Evolutionary conservation across 2,329 filamentous ascomycete species (phyloP).

Genomic region (Aspergillus chevalieri): DNA sequence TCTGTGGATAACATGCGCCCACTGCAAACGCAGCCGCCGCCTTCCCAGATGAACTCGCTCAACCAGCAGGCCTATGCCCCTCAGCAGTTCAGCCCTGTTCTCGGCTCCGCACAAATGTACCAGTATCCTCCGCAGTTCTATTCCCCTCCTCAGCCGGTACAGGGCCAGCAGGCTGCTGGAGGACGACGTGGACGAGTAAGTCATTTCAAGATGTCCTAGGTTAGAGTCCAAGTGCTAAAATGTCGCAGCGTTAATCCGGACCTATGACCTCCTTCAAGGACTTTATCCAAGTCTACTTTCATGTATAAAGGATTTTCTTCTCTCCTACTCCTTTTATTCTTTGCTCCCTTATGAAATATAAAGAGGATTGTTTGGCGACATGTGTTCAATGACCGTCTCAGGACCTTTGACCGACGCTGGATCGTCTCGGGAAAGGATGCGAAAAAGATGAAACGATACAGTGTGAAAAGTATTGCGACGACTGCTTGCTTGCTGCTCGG

Average conservation of each 20-base stretch:
- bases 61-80: constrained; percentile 42
- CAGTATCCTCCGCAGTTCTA: constrained; percentile 50
- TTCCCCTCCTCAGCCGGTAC: constrained; percentile 37
- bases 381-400: constrained; percentile 26
- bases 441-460: constrained; percentile 17
- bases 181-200: constrained; percentile 52
- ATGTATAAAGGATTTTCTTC: constrained; percentile 31
- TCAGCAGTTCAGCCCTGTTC: constrained; percentile 41
- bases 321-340: constrained; percentile 7
- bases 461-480: constrained; percentile 17
- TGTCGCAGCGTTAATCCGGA: constrained; percentile 25
- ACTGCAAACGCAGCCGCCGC: constrained; percentile 32
- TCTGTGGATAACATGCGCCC: constrained; percentile 36
- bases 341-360: constrained; percentile 17
- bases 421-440: constrained; percentile 29
- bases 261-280: constrained; percentile 17
- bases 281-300: constrained; percentile 16
- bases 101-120: constrained; percentile 43
- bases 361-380: constrained; percentile 27
- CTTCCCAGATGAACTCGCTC: constrained; percentile 34
- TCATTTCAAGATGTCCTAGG: constrained; percentile 8
- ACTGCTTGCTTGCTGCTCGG: neutral
- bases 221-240: constrained; percentile 8
- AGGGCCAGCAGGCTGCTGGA: constrained; percentile 42
- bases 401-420: constrained; percentile 33